Conservation (phyloP, 1,284 basidiomycete species). For the Ustilago curta region DNA sequence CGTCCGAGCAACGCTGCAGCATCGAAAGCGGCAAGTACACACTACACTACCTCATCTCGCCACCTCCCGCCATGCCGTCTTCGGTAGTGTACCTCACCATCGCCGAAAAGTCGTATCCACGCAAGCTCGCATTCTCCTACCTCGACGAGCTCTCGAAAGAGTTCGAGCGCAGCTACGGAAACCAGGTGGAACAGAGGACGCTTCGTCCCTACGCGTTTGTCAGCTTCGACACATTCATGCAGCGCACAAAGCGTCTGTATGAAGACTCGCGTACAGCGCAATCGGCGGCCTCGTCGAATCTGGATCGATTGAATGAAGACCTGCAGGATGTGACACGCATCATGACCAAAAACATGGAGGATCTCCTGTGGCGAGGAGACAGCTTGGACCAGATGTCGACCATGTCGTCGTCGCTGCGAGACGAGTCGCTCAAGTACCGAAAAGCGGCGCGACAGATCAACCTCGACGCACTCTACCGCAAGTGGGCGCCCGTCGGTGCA, state of each 20-base stretch:
- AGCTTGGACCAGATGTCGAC: conserved; percentile 95
- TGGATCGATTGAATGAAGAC: conserved; percentile 94
- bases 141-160: conserved; percentile 97
- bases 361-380: conserved; percentile 95
- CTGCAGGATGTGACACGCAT: conserved; percentile 97
- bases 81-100: conserved; percentile 92
- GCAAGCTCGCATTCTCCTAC: conserved; percentile 97
- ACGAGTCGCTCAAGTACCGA: conserved; percentile 97
- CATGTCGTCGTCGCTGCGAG: conserved; percentile 93
- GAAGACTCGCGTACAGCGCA: conserved; percentile 89
- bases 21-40: conserved; percentile 96
- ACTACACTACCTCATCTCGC: conserved; percentile 90
- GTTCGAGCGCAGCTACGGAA: conserved; percentile 74
- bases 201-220: conserved; percentile 67
- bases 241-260: conserved; percentile 94
- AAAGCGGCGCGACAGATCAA: conserved; percentile 96
- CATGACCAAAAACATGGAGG: conserved; percentile 99
- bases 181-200: conserved; percentile 60
- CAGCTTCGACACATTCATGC: conserved; percentile 90
- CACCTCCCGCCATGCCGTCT: conserved; percentile 60
- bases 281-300: conserved; percentile 75
- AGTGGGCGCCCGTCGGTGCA: conserved; percentile 82
- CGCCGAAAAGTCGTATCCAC: conserved; percentile 94
- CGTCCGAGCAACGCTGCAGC: conserved; percentile 92
- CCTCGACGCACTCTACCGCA: conserved; percentile 88